These are phyloP conservation scores for Scheffersomyces lignicola DNA, from an alignment of 1,139 yeast genomes.

Conservation along the genomic window DNA sequence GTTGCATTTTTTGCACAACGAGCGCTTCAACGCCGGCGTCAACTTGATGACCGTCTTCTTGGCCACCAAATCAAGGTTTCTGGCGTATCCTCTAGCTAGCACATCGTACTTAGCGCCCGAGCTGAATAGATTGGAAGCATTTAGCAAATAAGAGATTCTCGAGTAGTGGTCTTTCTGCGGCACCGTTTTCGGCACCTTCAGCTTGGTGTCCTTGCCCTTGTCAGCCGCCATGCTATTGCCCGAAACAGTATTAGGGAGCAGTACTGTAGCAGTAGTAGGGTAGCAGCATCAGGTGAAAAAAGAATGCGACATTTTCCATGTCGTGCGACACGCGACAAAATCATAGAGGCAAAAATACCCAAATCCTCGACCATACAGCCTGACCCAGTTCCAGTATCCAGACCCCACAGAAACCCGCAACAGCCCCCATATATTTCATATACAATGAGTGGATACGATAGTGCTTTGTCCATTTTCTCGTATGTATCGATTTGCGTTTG, in stretches of 20 bases:
- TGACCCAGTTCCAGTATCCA: no score
- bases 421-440: no score
- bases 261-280: no score
- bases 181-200: slow-evolving; percentile 27
- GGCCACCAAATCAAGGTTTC: slow-evolving; percentile 51
- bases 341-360: slow-evolving; percentile 5
- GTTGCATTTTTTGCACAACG: slow-evolving; percentile 60
- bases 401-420: no score
- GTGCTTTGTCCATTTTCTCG: slow-evolving; percentile 97
- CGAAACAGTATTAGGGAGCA: no score
- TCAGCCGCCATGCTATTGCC: background rate
- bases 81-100: slow-evolving; percentile 50
- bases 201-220: slow-evolving; percentile 12
- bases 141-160: slow-evolving; percentile 57
- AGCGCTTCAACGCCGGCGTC: slow-evolving; percentile 61
- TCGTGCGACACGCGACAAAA: background rate
- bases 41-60: slow-evolving; percentile 63
- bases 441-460: slow-evolving; percentile 94
- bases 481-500: slow-evolving; percentile 51
- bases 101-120: slow-evolving; percentile 21
- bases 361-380: no score
- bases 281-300: no score
- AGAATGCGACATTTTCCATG: slow-evolving; percentile 3
- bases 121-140: slow-evolving; percentile 38
- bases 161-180: slow-evolving; percentile 62